Conservation (phyloP, 805 yeast species). For the Schwanniomyces pseudopolymorphus region DNA sequence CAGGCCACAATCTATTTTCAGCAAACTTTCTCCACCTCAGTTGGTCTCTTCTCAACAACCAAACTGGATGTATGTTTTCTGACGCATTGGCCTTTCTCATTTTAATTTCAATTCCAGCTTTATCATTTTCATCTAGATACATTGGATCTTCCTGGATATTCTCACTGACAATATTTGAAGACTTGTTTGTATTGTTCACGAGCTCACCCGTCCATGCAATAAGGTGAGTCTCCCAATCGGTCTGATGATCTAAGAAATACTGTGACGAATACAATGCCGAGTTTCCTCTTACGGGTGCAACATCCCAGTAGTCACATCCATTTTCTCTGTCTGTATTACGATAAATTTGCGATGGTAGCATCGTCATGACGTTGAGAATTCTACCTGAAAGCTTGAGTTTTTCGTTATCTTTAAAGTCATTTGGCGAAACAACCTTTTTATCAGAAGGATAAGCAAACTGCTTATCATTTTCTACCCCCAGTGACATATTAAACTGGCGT, state of each 20-base stretch:
- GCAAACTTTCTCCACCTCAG: slow-evolving; percentile 86
- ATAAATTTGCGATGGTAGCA: slow-evolving; percentile 62
- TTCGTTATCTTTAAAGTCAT: slow-evolving; percentile 22
- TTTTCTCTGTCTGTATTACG: slow-evolving; percentile 32
- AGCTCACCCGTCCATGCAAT: slow-evolving; percentile 98
- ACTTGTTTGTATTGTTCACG: slow-evolving; percentile 25
- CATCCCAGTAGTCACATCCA: slow-evolving; percentile 49
- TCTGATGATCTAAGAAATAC: slow-evolving; percentile 57
- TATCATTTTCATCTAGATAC: slow-evolving; percentile 57
- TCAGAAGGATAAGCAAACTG: slow-evolving; percentile 21
- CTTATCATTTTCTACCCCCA: slow-evolving; percentile 8
- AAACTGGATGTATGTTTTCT: slow-evolving; percentile 74
- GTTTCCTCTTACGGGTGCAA: slow-evolving; percentile 72
- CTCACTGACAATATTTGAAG: slow-evolving; percentile 19
- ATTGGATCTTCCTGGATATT: slow-evolving; percentile 58
- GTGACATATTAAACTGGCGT: background rate
- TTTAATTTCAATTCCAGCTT: slow-evolving; percentile 46
- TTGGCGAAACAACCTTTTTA: slow-evolving; percentile 23
- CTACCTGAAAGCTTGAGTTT: slow-evolving; percentile 58
- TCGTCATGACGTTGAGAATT: slow-evolving; percentile 64
- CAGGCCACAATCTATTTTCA: slow-evolving; percentile 90
- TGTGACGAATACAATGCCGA: slow-evolving; percentile 81
- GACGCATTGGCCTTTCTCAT: slow-evolving; percentile 48
- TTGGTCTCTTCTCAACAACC: slow-evolving; percentile 81
- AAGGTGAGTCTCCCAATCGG: slow-evolving; percentile 84